Conservation (phyloP, 352 stramenopile genomes). For the Globisporangium solare region DNA sequence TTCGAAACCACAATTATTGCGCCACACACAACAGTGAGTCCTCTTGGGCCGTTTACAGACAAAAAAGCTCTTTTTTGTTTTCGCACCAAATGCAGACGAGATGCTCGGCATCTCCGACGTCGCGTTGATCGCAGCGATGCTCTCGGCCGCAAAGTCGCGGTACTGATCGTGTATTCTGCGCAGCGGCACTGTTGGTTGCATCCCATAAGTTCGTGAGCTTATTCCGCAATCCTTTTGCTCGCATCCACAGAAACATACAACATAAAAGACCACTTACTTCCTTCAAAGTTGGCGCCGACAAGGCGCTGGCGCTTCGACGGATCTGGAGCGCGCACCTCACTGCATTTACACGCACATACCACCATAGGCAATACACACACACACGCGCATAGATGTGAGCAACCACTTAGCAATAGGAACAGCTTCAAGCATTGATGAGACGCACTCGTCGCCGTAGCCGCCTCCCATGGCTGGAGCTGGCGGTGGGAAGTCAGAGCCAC, state of each 20-base stretch:
- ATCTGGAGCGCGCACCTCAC: constrained; percentile 70
- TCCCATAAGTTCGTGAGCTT: neutral
- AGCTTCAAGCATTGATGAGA: neutral
- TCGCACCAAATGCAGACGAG: constrained; percentile 39
- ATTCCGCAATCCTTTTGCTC: neutral
- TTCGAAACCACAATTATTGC: neutral
- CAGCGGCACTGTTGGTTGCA: constrained; percentile 27
- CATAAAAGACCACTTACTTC: constrained; percentile 17
- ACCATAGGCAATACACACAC: constrained; percentile 1
- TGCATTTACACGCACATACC: constrained; percentile 18
- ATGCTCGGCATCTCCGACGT: constrained; percentile 24
- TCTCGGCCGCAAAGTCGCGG: constrained; percentile 79
- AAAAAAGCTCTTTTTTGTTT: neutral
- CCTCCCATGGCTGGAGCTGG: constrained; percentile 27
- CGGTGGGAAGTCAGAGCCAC: constrained; percentile 11
- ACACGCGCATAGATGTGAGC: neutral
- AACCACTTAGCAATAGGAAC: neutral
- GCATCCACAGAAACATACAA: neutral
- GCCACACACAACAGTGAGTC: neutral
- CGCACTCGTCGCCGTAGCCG: constrained; percentile 35
- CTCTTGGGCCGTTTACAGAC: neutral
- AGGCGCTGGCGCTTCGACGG: constrained; percentile 81
- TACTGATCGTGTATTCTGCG: constrained; percentile 65
- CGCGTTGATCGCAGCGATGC: constrained; percentile 67
- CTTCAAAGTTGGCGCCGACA: constrained; percentile 47